Evolutionary conservation across 208 protist species (phyloP), one percentile per base, ranked within the genome.

Genomic region (Trypanosoma lewisi): DNA sequence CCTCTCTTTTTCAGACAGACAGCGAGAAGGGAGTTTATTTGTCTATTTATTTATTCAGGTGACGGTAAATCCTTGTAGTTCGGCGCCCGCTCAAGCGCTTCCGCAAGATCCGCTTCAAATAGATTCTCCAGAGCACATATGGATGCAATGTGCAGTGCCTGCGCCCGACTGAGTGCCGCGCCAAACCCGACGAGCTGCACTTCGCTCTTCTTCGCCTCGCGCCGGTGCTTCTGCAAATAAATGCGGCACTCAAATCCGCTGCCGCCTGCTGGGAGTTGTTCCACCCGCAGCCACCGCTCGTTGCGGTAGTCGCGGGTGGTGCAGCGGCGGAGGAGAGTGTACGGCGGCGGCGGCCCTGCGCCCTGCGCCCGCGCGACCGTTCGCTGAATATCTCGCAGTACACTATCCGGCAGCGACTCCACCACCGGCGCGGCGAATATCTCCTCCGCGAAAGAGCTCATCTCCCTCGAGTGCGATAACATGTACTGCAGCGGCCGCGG

Each of bases 101-200:
- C 67, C 14, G 62, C 53, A 34, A 74, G 63, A 23, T 79, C 66
- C 34, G 27, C 34, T 41, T 67, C 67, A 72, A 77, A 80, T 14
- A 80, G 56, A 63, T 73, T 79, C 41, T 77, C 66, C 70, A 83
- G 37, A 16, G 78, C 78, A 41, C 55, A 71, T 0, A 85, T 17
- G 2, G 84, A 66, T 2, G 89, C 89, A 27, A 56, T 67, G 49
- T 95, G 54, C 42, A 93, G 60, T 12, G 89, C 89, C 14, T 83
- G 70, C 2, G 64, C 19, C 25, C 73, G 48, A 7, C 62, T 61
- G 63, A 80, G 25, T 23, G 68, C 73, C 0, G 70, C 44, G 17
- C 79, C 89, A 63, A 82, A 89, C 34, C 89, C 89, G 11, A 93
- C 76, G 12, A 95, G 61, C 64, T 95, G 89, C 19, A 75, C 73